Conservation (phyloP, 176 grass and related monocot species). For the Avena sativa region DNA sequence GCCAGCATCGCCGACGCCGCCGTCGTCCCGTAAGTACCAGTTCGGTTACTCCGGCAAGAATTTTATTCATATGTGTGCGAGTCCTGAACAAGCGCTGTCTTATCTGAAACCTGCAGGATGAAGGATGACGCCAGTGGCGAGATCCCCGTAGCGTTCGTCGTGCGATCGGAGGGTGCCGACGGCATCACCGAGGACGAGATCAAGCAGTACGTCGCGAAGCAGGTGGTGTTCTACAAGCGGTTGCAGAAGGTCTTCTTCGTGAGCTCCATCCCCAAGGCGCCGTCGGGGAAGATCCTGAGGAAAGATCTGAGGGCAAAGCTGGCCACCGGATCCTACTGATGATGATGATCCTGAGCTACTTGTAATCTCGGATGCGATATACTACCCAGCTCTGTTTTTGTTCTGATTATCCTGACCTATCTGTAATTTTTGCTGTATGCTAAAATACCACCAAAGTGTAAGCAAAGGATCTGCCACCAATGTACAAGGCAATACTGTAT, state of each 20-base stretch:
- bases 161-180: slow-evolving; percentile 35
- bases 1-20: slow-evolving; percentile 67
- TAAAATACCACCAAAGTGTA: slow-evolving; percentile 9
- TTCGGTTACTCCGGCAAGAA: not conserved
- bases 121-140: slow-evolving; percentile 79
- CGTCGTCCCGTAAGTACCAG: slow-evolving; percentile 66
- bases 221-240: slow-evolving; percentile 96
- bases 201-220: slow-evolving; percentile 78
- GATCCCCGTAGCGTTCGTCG: slow-evolving; percentile 80
- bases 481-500: slow-evolving; percentile 7
- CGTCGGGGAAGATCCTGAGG: slow-evolving; percentile 88
- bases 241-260: slow-evolving; percentile 75
- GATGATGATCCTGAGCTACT: slow-evolving; percentile 6
- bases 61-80: not conserved
- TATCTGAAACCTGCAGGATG: slow-evolving; percentile 43
- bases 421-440: not conserved
- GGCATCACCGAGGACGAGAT: slow-evolving; percentile 77
- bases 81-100: not conserved
- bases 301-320: slow-evolving; percentile 83
- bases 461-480: not conserved
- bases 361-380: not conserved
- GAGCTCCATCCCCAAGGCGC: slow-evolving; percentile 73
- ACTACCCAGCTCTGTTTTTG: not conserved
- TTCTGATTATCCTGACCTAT: not conserved
- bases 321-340: slow-evolving; percentile 42